Evolutionary conservation across 2,329 filamentous ascomycete species (phyloP).

Genomic region (Blumeria hordei): DNA sequence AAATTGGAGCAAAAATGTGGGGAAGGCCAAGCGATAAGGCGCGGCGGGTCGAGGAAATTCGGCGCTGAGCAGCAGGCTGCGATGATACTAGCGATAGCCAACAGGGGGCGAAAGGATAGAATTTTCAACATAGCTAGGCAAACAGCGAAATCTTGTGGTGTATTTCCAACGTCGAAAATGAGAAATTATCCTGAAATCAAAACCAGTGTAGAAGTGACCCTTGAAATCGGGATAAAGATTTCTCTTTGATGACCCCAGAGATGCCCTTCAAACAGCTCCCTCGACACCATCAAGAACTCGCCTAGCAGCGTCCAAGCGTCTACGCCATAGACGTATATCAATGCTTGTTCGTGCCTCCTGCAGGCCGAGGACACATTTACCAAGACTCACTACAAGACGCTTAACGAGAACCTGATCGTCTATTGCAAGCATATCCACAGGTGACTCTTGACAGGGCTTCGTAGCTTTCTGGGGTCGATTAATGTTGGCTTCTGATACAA

Average conservation of each 20-base stretch:
- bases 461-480: neutral
- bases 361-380: slow-evolving; percentile 33
- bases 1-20: no score
- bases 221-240: no score
- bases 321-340: slow-evolving; percentile 39
- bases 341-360: slow-evolving; percentile 28
- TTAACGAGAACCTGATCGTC: slow-evolving; percentile 38
- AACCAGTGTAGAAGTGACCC: no score
- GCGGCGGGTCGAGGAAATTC: no score
- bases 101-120: no score
- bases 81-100: no score
- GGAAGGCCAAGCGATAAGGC: no score
- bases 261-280: slow-evolving; percentile 13
- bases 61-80: no score
- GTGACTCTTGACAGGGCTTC: slow-evolving; percentile 8
- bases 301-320: slow-evolving; percentile 51
- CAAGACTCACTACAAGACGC: slow-evolving; percentile 31
- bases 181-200: no score
- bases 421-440: slow-evolving; percentile 14
- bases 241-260: neutral
- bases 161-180: no score
- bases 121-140: no score
- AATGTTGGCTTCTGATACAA: neutral
- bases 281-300: slow-evolving; percentile 47
- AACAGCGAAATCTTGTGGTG: no score